Conservation (phyloP, 495 filamentous ascomycete species). For the Neurospora terricola region DNA sequence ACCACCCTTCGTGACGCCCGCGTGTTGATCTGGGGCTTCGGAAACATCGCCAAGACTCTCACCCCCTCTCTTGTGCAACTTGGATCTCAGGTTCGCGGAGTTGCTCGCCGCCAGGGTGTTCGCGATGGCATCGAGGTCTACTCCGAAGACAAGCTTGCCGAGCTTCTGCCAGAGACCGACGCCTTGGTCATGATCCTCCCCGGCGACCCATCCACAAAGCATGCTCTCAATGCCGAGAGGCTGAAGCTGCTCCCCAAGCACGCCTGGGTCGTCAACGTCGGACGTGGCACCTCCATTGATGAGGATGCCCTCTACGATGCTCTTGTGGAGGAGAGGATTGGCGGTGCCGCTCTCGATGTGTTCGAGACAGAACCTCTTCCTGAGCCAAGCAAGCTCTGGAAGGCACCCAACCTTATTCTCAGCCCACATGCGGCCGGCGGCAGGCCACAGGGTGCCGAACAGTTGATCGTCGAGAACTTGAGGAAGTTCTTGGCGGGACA, state of each 20-base stretch:
- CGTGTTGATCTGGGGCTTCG: constrained; percentile 65
- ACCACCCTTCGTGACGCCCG: constrained; percentile 43
- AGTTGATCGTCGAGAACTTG: constrained; percentile 44
- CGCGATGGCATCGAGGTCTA: constrained; percentile 45
- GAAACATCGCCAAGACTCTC: constrained; percentile 73
- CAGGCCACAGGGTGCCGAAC: constrained; percentile 43
- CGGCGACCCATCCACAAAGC: constrained; percentile 51
- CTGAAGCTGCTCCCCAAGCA: constrained; percentile 67
- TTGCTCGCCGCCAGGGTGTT: constrained; percentile 47
- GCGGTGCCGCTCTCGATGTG: constrained; percentile 66
- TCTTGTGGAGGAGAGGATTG: constrained; percentile 55
- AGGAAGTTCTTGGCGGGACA: constrained; percentile 41
- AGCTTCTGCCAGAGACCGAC: constrained; percentile 58
- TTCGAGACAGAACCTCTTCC: constrained; percentile 64
- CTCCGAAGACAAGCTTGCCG: constrained; percentile 32
- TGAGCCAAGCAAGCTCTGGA: constrained; percentile 26
- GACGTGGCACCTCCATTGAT: constrained; percentile 68
- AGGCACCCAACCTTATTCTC: constrained; percentile 29
- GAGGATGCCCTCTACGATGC: constrained; percentile 70
- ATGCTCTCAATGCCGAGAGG: constrained; percentile 58
- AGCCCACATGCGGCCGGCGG: constrained; percentile 41
- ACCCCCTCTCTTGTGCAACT: constrained; percentile 54
- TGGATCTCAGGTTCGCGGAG: constrained; percentile 35
- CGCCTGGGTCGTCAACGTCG: constrained; percentile 74
- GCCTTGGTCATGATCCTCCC: constrained; percentile 73